Base-by-base conservation (phyloP, 495 filamentous ascomycete species). In the Paragyromitra xinjiangensis region DNA sequence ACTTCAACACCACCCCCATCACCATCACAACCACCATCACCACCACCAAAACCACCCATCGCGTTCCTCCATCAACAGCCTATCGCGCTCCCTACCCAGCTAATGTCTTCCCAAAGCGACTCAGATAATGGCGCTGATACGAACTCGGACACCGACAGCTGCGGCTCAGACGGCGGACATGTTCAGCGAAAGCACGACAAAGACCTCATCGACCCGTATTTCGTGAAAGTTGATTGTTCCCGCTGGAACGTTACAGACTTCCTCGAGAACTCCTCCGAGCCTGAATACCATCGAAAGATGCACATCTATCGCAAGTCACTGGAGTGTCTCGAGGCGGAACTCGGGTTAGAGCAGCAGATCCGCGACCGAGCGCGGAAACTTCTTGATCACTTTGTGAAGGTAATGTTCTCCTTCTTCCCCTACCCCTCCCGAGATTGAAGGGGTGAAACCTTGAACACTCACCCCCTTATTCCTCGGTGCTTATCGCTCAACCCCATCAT, bases 401-500 rank as follows among this genome's bases (percentile, higher is more conserved):
- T 64, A 40, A 26, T 16, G 3, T 11, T 48, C 44, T 12, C 29
- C 7, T 59, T 34, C 61, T 11, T 19, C 61, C 61, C 16, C 16
- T 37, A 16, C 39, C n/a, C 12, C 7, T 12, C 9, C 34, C n/a
- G 61, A 22, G 61, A 64, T 44, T 8, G 61, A 64, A 26, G 3
- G 14, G 61, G 39, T 44, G 61, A 64, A 64, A 8, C n/a, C 39
- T 40, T 42, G 39, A 16, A 45, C 9, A n/a, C n/a, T 29, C 51
- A 26, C 19, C 61, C 14, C 51, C 19, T 44, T 39, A n/a, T 19
- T 29, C 6, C 64, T 67, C 64, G 9, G 6, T 53, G 6, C 12
- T 67, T 51, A n/a, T 67, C 45, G 44, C 64, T 24, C 5, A 67
- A 51, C 45, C 45, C 48, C 61, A 67, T 67, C 64, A 67, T 64